Conservation (phyloP, 495 filamentous ascomycete genomes). For the Corynascus novoguineensis region DNA sequence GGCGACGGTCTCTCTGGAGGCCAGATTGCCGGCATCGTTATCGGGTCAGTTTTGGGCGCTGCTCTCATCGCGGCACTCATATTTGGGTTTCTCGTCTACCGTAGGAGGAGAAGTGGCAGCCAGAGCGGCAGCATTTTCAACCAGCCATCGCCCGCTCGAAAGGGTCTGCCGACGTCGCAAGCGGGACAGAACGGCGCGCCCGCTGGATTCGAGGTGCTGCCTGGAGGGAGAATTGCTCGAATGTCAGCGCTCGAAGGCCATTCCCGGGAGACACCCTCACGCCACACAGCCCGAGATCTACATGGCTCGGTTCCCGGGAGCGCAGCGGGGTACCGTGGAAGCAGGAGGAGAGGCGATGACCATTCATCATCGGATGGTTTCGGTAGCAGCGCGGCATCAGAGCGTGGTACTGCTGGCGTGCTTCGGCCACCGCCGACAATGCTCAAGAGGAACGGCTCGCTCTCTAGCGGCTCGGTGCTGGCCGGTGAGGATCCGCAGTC, state of each 20-base stretch:
- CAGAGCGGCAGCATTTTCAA: conserved; percentile 68
- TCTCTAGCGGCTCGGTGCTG: conserved; percentile 80
- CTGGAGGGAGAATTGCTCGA: conserved; percentile 84
- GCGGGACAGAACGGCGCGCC: conserved; percentile 39
- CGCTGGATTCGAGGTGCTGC: conserved; percentile 64
- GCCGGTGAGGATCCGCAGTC: conserved; percentile 66
- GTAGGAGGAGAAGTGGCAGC: conserved; percentile 54
- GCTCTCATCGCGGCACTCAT: conserved; percentile 51
- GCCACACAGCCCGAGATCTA: conserved; percentile 33
- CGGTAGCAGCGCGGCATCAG: conserved; percentile 72
- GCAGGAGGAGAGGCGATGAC: conserved; percentile 54
- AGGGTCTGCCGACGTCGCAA: conserved; percentile 36
- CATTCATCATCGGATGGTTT: conserved; percentile 78
- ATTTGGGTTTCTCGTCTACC: conserved; percentile 52
- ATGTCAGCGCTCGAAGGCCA: conserved; percentile 89
- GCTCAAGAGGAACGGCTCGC: conserved; percentile 67
- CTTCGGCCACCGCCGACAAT: conserved; percentile 57
- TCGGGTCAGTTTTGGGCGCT: conserved; percentile 69
- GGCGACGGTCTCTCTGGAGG: conserved; percentile 65
- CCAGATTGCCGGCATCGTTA: conserved; percentile 80
- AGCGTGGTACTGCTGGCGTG: conserved; percentile 49
- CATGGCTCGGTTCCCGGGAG: conserved; percentile 27
- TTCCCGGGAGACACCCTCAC: conserved; percentile 55
- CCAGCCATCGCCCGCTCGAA: conserved; percentile 74
- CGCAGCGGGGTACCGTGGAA: conserved; percentile 33